Evolutionary conservation across 2,329 filamentous ascomycete species (phyloP).

Genomic region (Pezicula radicicola): DNA sequence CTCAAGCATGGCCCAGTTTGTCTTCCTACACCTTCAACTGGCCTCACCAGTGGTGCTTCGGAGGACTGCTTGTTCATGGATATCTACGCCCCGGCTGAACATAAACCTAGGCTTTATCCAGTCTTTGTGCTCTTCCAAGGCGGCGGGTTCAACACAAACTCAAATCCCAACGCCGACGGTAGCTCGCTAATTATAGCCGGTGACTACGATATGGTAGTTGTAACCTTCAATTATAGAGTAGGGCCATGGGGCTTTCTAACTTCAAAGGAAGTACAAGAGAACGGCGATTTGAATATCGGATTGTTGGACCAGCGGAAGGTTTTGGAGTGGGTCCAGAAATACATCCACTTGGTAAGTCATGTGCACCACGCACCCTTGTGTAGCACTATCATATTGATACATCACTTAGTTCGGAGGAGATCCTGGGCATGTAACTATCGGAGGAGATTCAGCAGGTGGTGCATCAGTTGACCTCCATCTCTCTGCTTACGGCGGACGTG

Average conservation of each 20-base stretch:
- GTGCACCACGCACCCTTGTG: neutral
- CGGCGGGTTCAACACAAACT: conserved; percentile 54
- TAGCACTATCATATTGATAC: neutral
- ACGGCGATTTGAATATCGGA: conserved; percentile 63
- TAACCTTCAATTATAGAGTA: conserved; percentile 75
- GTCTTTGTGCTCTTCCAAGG: conserved; percentile 61
- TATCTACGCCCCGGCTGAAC: conserved; percentile 54
- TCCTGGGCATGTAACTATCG: conserved; percentile 63
- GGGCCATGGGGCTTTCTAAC: conserved; percentile 71
- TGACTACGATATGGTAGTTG: conserved; percentile 60
- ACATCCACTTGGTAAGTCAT: conserved; percentile 48
- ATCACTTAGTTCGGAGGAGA: conserved; percentile 62
- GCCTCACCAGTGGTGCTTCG: conserved; percentile 30
- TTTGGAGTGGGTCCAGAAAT: conserved; percentile 64
- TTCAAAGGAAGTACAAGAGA: conserved; percentile 46
- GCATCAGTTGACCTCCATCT: conserved; percentile 64
- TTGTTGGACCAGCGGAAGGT: conserved; percentile 68
- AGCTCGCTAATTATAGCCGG: conserved; percentile 58
- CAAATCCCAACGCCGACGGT: conserved; percentile 54
- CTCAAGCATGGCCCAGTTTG: conserved; percentile 22
- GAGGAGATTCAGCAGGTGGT: conserved; percentile 67
- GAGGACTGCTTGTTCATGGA: conserved; percentile 72
- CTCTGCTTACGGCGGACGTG: conserved; percentile 47
- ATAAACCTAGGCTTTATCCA: conserved; percentile 46
- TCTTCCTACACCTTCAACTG: conserved; percentile 19